Evolutionary conservation across 192 early-diverging fungal genomes (phyloP), one percentile per base, ranked within the genome.

Genomic region (Coemansia furcata): DNA sequence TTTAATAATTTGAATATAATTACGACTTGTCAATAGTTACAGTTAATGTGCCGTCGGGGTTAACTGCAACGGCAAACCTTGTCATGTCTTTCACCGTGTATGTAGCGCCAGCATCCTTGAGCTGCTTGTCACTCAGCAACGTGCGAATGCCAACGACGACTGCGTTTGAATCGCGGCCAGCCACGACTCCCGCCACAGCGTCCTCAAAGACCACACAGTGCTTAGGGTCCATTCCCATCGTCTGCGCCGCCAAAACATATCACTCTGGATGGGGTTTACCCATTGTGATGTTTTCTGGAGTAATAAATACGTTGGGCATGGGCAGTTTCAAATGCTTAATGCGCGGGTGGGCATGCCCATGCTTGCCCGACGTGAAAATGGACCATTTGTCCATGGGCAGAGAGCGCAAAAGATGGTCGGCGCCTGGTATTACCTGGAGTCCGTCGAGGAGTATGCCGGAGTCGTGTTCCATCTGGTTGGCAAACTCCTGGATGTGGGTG

Each of bases 191-290:
- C 1, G 76, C 76, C 17, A 17, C 60, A 1, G 76, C 76, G 43
- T 78, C 76, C n/a, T 78, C 76, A 62, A 79, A 79, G 11, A 79
- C 77, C 23, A 79, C 44, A 9, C 77, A 79, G 2, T 54, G 3
- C 7, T 11, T 33, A 0, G 62, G 6, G 17, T 79, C 62, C 7
- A 42, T 17, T 15, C 65, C 61, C 39, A 74, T 40, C 15, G 29
- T 37, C 50, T 49, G 36, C 0, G 77, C 77, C 3, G 72, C 77
- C 43, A 42, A n/a, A 3, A 70, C 21, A 37, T 74, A 79, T 11
- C 72, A 68, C 37, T 79, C 77, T 0, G 77, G 72, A 39, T 61
- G 19, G 4, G 77, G 77, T 39, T 79, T 79, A 2, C 77, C 77
- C 3, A 42, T 42, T 5, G 50, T 26, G 19, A 79, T 33, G 19